These are phyloP conservation scores for Fusarium humuli DNA, from an alignment of 2,329 filamentous ascomycete genomes.

Conservation along the genomic window DNA sequence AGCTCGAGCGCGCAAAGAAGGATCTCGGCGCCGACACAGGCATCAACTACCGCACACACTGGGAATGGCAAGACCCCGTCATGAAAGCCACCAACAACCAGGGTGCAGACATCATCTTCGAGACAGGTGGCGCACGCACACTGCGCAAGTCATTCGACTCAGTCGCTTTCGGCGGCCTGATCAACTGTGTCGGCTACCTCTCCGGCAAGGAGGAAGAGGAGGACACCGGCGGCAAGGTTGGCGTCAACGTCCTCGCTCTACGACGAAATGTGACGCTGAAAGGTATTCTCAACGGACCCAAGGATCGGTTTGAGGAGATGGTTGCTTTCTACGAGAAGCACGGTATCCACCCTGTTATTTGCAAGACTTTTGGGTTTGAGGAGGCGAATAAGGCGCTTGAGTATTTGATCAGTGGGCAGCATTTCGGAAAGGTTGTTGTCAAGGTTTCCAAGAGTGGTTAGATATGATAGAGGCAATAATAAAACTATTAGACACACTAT, in stretches of 20 bases:
- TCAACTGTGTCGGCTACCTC: conserved; percentile 64
- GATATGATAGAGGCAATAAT: background rate
- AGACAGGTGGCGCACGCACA: conserved; percentile 65
- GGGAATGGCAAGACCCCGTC: conserved; percentile 63
- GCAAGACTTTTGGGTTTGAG: conserved; percentile 60
- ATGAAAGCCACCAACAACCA: conserved; percentile 57
- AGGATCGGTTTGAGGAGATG: conserved; percentile 66
- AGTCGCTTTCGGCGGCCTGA: conserved; percentile 65
- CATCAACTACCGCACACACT: conserved; percentile 66
- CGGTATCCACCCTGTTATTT: conserved; percentile 60
- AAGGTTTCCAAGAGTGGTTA: conserved; percentile 50
- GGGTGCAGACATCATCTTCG: conserved; percentile 67
- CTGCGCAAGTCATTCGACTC: conserved; percentile 64
- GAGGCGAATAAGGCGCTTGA: conserved; percentile 62
- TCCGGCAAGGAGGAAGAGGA: conserved; percentile 65
- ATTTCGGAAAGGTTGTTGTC: conserved; percentile 69
- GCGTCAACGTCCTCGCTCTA: conserved; percentile 69
- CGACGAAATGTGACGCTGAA: conserved; percentile 60
- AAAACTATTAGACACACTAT: background rate
- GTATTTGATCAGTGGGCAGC: conserved; percentile 63
- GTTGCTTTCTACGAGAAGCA: conserved; percentile 58
- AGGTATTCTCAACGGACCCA: conserved; percentile 71
- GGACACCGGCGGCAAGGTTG: conserved; percentile 56
- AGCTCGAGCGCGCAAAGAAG: conserved; percentile 59
- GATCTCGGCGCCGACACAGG: conserved; percentile 62